phyloP scores from a whole-genome alignment of 1,139 yeast genomes.

The Suhomyces atakaporum region DNA sequence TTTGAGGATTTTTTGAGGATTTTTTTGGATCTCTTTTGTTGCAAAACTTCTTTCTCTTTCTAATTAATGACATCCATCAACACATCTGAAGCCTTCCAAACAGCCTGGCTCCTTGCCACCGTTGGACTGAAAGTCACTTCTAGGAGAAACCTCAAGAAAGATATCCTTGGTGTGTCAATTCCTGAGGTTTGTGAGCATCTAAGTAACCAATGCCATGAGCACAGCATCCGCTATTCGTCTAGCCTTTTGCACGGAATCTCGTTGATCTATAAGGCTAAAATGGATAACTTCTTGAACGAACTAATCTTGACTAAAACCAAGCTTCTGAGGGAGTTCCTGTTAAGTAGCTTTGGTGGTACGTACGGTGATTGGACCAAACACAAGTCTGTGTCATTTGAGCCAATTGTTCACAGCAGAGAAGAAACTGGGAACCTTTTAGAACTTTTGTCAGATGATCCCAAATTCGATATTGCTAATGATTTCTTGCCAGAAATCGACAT shows the following conservation, averaged over 20 bases:
- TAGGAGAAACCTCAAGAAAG: constrained; percentile 34
- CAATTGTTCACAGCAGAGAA: neutral
- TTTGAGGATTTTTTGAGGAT: no score
- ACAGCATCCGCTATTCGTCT: constrained; percentile 49
- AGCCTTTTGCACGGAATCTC: constrained; percentile 59
- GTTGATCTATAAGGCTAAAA: constrained; percentile 53
- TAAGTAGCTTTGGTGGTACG: constrained; percentile 5
- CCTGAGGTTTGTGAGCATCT: constrained; percentile 47
- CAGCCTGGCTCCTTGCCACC: constrained; percentile 36
- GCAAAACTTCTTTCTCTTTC: no score
- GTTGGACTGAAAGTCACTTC: constrained; percentile 39
- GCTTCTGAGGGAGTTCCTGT: constrained; percentile 23
- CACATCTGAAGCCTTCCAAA: constrained; percentile 12
- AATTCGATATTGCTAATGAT: constrained; percentile 37
- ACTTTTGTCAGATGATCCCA: constrained; percentile 41
- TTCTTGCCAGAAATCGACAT: constrained; percentile 19
- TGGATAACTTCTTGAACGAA: constrained; percentile 46
- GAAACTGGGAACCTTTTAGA: no score
- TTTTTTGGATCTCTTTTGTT: no score
- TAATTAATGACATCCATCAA: no score
- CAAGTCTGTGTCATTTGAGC: neutral
- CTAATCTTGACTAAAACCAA: constrained; percentile 27
- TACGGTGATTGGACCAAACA: neutral
- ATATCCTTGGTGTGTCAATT: constrained; percentile 45
- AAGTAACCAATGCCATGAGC: constrained; percentile 24